A percentile compares a stretch with the other conserved stretches of the same genome.
These are phyloP conservation scores for Psilocybe mexicana DNA, from an alignment of 1,284 basidiomycete species.

Conservation along the genomic window DNA sequence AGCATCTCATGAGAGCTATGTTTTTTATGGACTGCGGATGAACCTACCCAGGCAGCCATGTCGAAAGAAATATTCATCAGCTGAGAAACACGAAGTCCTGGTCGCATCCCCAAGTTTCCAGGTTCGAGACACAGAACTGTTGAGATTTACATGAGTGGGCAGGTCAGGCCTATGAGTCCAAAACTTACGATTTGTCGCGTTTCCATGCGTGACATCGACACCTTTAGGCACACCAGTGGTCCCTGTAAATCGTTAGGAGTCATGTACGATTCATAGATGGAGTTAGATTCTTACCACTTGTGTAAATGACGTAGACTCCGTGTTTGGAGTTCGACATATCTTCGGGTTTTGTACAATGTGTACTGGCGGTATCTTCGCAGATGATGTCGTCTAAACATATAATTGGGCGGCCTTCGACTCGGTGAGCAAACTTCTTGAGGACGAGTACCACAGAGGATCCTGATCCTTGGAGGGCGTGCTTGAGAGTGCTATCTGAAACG, in stretches of 20 bases:
- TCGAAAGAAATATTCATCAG: conserved; percentile 62
- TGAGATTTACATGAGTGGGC: conserved; percentile 5
- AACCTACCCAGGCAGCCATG: conserved; percentile 58
- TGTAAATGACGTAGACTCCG: conserved; percentile 61
- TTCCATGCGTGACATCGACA: conserved; percentile 56
- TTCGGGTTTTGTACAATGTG: conserved; percentile 36
- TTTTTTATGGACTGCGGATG: not conserved
- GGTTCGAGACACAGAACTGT: conserved; percentile 54
- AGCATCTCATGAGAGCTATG: conserved; percentile 1
- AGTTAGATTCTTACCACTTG: conserved; percentile 46
- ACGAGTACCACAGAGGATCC: conserved; percentile 44
- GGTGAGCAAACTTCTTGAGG: conserved; percentile 45
- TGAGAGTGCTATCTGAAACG: conserved; percentile 53
- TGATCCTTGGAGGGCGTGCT: conserved; percentile 53
- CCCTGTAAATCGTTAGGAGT: conserved; percentile 32
- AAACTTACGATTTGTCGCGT: conserved; percentile 55
- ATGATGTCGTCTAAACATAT: conserved; percentile 48
- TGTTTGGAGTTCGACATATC: conserved; percentile 44
- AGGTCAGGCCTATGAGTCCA: conserved; percentile 6
- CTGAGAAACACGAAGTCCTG: conserved; percentile 56
- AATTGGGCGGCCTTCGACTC: conserved; percentile 34
- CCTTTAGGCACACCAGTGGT: conserved; percentile 62
- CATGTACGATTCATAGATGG: not conserved
- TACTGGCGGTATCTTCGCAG: conserved; percentile 25
- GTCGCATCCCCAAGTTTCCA: conserved; percentile 56